These are phyloP conservation scores for Leptographium galeiforme DNA, from an alignment of 2,329 filamentous ascomycete species.

Conservation along the genomic window DNA sequence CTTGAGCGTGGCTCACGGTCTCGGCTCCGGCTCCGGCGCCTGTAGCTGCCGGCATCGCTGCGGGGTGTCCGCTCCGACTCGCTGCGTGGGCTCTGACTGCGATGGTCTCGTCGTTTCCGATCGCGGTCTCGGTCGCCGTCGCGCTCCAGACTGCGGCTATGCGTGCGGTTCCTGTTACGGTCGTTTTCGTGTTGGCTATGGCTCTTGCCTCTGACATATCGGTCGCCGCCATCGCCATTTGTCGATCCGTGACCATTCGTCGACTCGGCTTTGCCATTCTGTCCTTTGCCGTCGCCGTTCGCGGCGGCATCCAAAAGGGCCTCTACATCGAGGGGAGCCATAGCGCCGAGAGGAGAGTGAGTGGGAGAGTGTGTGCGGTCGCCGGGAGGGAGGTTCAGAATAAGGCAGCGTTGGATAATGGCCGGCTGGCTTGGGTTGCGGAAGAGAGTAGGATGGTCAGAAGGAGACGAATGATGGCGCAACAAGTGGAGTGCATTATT, in stretches of 20 bases:
- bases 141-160: conserved; percentile 12
- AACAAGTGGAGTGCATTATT: neutral
- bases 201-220: neutral
- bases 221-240: conserved; percentile 9
- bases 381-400: neutral
- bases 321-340: conserved; percentile 72
- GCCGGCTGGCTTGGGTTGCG: neutral
- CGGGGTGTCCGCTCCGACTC: conserved; percentile 16
- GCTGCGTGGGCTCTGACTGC: conserved; percentile 38
- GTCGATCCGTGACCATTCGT: conserved; percentile 2
- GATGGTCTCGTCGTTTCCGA: conserved; percentile 33
- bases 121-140: conserved; percentile 23
- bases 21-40: conserved; percentile 65
- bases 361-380: neutral
- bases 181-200: conserved; percentile 5
- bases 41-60: conserved; percentile 65
- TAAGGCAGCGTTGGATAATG: neutral
- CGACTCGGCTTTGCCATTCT: conserved; percentile 26
- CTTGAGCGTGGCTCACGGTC: conserved; percentile 54
- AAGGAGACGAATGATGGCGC: neutral
- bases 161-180: neutral
- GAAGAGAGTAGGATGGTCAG: neutral
- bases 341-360: conserved; percentile 15
- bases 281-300: conserved; percentile 31
- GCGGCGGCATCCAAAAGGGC: conserved; percentile 77